A percentile compares a stretch with the other conserved stretches of the same genome.
Conservation (phyloP, 371 early-diverging fungal genomes). For the Amoeboaphelidium occidentale region DNA sequence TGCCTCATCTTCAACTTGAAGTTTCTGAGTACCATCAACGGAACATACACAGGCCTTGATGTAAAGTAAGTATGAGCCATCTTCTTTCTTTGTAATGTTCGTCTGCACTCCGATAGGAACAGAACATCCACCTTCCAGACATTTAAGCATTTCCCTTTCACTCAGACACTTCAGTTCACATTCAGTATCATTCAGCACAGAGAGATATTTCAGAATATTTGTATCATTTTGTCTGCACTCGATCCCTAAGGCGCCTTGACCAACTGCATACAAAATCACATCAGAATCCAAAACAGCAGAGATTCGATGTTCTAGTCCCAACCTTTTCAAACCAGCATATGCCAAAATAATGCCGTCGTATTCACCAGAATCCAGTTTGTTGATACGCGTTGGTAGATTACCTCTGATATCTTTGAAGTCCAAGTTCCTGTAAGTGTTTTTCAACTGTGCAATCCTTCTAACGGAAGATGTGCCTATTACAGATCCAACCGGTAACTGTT, state of each 20-base stretch:
- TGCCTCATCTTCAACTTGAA: too few species aligned
- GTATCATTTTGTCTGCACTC: constrained; percentile 30
- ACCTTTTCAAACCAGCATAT: constrained; percentile 34
- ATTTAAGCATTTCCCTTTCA: constrained; percentile 73
- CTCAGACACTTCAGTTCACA: constrained; percentile 29
- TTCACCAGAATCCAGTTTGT: not conserved
- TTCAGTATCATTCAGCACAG: not conserved
- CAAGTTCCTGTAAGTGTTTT: constrained; percentile 45
- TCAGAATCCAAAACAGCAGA: constrained; percentile 30
- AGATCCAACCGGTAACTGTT: constrained; percentile 41
- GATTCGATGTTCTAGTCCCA: constrained; percentile 39
- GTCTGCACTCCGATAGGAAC: constrained; percentile 83
- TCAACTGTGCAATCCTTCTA: constrained; percentile 67
- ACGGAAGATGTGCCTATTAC: constrained; percentile 79
- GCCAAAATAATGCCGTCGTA: constrained; percentile 67
- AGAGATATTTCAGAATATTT: too few species aligned
- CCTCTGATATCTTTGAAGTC: constrained; percentile 52
- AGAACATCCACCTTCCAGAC: constrained; percentile 81
- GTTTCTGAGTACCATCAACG: not conserved
- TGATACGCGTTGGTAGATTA: constrained; percentile 1
- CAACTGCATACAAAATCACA: constrained; percentile 64
- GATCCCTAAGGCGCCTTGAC: constrained; percentile 76
- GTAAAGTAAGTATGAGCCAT: not conserved
- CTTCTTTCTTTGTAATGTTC: constrained; percentile 8
- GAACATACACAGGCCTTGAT: not conserved